Conservation (phyloP, 2,329 filamentous ascomycete genomes). For the Lachnellula hyalina region DNA sequence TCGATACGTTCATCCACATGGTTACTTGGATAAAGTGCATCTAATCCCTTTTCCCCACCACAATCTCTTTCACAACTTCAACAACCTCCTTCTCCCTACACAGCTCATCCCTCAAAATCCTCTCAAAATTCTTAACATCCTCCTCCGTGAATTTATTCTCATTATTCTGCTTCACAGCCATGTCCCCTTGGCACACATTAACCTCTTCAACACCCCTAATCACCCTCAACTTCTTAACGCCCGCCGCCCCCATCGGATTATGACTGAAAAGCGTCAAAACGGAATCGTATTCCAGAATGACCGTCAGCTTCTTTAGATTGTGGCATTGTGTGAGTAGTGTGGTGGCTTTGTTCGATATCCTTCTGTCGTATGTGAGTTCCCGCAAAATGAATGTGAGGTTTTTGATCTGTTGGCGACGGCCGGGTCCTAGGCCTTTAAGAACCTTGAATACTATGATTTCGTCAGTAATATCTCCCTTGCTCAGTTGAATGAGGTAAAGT, state of each 20-base stretch:
- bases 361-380: no score
- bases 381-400: not conserved
- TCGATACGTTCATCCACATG: no score
- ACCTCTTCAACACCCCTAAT: not conserved
- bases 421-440: not conserved
- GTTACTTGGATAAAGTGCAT: no score
- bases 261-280: not conserved
- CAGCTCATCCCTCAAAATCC: not conserved
- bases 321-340: not conserved
- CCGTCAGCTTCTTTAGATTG: not conserved
- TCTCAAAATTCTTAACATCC: not conserved
- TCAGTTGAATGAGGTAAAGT: not conserved
- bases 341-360: not conserved
- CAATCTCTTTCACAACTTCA: not conserved
- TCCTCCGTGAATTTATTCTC: not conserved
- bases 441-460: not conserved
- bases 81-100: not conserved
- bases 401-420: not conserved
- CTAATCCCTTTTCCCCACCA: not conserved
- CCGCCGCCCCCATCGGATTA: not conserved
- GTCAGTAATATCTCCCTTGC: not conserved
- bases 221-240: not conserved
- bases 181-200: not conserved
- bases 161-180: not conserved
- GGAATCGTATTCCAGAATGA: not conserved